phyloP scores from a whole-genome alignment of 495 filamentous ascomycete species.

The Podospora anserina region DNA sequence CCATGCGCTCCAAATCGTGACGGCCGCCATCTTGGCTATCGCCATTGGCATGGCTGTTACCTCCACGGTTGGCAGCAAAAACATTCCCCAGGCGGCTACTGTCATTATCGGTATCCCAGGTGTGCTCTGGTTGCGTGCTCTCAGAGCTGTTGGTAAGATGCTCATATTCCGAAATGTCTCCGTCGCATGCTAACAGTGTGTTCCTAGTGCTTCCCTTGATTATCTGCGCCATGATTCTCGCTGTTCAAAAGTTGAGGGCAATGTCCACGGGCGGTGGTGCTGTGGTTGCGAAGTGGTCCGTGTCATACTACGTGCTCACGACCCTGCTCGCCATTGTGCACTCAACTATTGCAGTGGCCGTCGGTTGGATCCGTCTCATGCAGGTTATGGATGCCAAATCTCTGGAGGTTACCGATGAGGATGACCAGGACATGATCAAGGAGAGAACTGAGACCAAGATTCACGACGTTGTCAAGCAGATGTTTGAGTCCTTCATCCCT shows the following conservation, averaged over 20 bases:
- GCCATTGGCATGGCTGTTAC: slow-evolving; percentile 30
- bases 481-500: slow-evolving; percentile 36
- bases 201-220: slow-evolving; percentile 32
- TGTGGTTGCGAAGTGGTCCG: slow-evolving; percentile 25
- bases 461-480: slow-evolving; percentile 29
- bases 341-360: slow-evolving; percentile 25
- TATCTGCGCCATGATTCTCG: slow-evolving; percentile 32
- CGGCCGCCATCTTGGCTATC: slow-evolving; percentile 29
- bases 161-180: neutral
- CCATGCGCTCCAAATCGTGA: slow-evolving; percentile 29
- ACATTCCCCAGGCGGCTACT: slow-evolving; percentile 24
- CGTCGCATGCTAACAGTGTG: neutral
- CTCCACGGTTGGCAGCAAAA: slow-evolving; percentile 15
- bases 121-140: slow-evolving; percentile 30
- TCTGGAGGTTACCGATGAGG: slow-evolving; percentile 8
- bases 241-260: slow-evolving; percentile 25
- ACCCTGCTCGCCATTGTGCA: slow-evolving; percentile 34
- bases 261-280: slow-evolving; percentile 30
- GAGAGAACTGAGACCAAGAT: slow-evolving; percentile 20
- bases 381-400: slow-evolving; percentile 11
- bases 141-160: slow-evolving; percentile 31
- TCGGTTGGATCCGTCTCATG: slow-evolving; percentile 33
- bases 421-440: slow-evolving; percentile 17
- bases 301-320: slow-evolving; percentile 32
- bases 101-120: slow-evolving; percentile 29